A percentile compares a stretch with the other conserved stretches of the same genome.
Evolutionary conservation across 2,329 filamentous ascomycete genomes (phyloP).

Genomic region (Microthyrium microscopicum): DNA sequence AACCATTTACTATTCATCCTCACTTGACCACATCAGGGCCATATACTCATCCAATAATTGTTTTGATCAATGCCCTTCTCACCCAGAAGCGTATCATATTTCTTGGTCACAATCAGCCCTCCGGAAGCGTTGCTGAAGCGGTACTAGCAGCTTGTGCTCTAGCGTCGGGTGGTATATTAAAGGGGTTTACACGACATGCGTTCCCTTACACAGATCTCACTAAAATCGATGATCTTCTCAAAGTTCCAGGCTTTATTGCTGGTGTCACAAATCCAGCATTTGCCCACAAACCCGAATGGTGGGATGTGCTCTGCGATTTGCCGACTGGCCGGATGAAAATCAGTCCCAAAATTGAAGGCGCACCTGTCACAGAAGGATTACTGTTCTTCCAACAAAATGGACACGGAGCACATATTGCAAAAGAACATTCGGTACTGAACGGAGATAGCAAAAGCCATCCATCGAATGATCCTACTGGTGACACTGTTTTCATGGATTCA

Average conservation of each 20-base stretch:
- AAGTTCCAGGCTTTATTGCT: constrained; percentile 93
- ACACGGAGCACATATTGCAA: constrained; percentile 7
- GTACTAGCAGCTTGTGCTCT: constrained; percentile 92
- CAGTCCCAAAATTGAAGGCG: constrained; percentile 68
- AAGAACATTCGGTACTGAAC: not conserved
- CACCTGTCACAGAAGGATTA: constrained; percentile 68
- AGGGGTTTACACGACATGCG: constrained; percentile 87
- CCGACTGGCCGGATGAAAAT: constrained; percentile 90
- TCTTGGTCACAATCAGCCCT: constrained; percentile 84
- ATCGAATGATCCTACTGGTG: constrained; percentile 56
- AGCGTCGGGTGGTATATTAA: constrained; percentile 76
- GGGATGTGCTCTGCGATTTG: constrained; percentile 90
- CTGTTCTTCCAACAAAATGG: constrained; percentile 62
- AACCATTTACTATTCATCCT: constrained; percentile 71
- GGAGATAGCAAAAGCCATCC: constrained; percentile 1
- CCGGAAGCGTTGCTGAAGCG: constrained; percentile 92
- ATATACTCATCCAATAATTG: constrained; percentile 83
- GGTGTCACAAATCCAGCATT: constrained; percentile 96
- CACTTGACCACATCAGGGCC: constrained; percentile 87
- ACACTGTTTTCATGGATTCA: constrained; percentile 75
- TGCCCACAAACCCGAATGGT: constrained; percentile 90
- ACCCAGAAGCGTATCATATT: constrained; percentile 97
- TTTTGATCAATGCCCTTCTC: constrained; percentile 82
- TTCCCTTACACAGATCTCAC: constrained; percentile 97
- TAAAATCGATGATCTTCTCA: constrained; percentile 90